Base-by-base conservation (phyloP, 371 early-diverging fungal species). In the Mucor irregularis region DNA sequence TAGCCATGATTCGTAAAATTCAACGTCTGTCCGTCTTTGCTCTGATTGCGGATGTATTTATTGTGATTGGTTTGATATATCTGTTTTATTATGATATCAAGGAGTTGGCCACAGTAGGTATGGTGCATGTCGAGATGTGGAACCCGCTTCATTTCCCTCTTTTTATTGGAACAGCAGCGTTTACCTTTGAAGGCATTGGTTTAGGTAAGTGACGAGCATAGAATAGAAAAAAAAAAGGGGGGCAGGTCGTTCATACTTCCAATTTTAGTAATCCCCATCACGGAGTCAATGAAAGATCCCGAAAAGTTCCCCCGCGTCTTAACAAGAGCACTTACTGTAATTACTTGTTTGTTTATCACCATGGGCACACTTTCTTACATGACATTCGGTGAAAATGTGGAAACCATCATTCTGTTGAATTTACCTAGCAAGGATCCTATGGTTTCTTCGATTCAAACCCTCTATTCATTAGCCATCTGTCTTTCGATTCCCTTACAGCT, bases 181-280 rank as follows among this genome's bases (percentile, higher is more conserved):
- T 91, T 67, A 90, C 93, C 0, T 94, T 89, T 68, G 95, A 94
- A 67, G 95, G 95, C 25, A 90, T 92, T 64, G 91, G 94, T n/a
- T 62, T 94, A 34, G 86, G 82, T 71, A 78, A 50, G 49, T 31
- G 0, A 0, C 17, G 8, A 31, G 29, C 35, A 33, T 42, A 30
- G 9, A n/a, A 29, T 31, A 5, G 11, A 5, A 11, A 7, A 31
- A 11, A 1, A 3, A 10, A 24, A 25, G 43, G 43, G 14, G 53
- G 39, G 17, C 5, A 16, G 5, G 25, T 8, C n/a, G n/a, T 10
- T 13, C 14, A 38, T 13, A 10, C 9, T 30, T 14, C 51, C 50
- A 34, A 28, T 39, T 24, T 7, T 53, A 66, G 72, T 88, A 14
- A 85, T 86, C 37, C 86, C 88, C 0, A 88, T 86, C 28, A 81